phyloP scores from a whole-genome alignment of 257 asterid genomes.

The Solanum gracilifrons region DNA sequence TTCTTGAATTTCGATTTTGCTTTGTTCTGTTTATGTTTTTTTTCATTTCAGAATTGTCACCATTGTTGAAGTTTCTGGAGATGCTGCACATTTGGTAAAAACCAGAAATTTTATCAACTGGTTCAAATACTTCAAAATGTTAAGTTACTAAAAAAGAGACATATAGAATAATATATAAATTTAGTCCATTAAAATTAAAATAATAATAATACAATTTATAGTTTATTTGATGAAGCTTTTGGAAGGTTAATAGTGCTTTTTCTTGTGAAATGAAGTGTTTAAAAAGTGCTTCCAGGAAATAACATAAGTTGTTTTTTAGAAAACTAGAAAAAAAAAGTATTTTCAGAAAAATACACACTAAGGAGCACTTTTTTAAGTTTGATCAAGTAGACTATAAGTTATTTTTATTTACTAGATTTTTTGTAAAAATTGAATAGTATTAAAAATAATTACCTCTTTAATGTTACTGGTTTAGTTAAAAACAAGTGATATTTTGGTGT shows the following conservation, averaged over 20 bases:
- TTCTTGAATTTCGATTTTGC: not conserved
- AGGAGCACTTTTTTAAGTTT: no score
- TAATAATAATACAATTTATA: no score
- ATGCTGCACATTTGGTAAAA: not conserved
- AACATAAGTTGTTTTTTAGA: not conserved
- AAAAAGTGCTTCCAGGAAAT: not conserved
- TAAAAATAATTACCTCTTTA: not conserved
- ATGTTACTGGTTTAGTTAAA: not conserved
- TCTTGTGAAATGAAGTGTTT: no score
- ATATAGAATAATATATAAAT: no score
- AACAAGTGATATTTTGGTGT: not conserved
- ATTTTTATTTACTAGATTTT: no score
- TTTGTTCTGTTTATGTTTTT: not conserved
- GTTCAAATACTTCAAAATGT: not conserved
- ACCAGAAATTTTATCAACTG: not conserved
- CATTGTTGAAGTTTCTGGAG: not conserved
- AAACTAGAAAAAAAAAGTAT: no score
- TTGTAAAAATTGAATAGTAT: no score
- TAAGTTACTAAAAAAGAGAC: not conserved
- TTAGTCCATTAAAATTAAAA: no score
- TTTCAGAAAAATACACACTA: no score
- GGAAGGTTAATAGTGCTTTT: no score
- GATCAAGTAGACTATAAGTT: no score
- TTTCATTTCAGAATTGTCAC: not conserved
- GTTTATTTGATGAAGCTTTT: no score